These are phyloP conservation scores for Hysterium pulicare DNA, from an alignment of 2,329 filamentous ascomycete species.

Conservation along the genomic window DNA sequence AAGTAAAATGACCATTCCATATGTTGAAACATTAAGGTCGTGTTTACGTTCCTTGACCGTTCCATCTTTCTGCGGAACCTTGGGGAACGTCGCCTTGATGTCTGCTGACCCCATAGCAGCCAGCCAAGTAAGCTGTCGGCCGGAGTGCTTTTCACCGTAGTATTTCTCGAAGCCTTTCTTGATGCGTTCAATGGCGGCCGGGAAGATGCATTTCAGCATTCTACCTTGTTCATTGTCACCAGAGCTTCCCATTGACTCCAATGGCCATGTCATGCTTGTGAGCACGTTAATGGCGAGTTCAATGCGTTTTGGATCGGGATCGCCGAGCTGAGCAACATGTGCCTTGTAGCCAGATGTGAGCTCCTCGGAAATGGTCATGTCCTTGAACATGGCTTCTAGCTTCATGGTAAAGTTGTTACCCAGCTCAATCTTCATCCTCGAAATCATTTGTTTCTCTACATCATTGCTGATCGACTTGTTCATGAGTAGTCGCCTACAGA, in stretches of 20 bases:
- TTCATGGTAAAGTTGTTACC: conserved; percentile 92
- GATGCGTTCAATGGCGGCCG: conserved; percentile 67
- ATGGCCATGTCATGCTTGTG: conserved; percentile 92
- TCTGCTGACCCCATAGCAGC: conserved; percentile 78
- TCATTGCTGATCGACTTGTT: conserved; percentile 88
- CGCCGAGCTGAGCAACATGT: conserved; percentile 60
- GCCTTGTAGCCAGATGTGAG: conserved; percentile 73
- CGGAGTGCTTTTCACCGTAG: conserved; percentile 83
- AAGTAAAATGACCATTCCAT: conserved; percentile 83
- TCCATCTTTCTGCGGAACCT: conserved; percentile 67
- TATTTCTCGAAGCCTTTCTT: conserved; percentile 85
- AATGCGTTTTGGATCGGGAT: conserved; percentile 59
- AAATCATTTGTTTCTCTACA: conserved; percentile 92
- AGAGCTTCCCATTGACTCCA: conserved; percentile 71
- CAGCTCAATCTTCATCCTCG: conserved; percentile 93
- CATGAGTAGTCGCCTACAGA: conserved; percentile 81
- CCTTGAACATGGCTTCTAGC: conserved; percentile 96
- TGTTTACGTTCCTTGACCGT: conserved; percentile 68
- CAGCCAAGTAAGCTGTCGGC: conserved; percentile 83
- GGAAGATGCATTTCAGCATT: conserved; percentile 65
- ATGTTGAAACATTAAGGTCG: conserved; percentile 88
- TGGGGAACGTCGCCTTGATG: conserved; percentile 73
- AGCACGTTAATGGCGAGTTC: conserved; percentile 83
- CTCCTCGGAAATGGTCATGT: conserved; percentile 85
- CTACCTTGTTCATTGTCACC: conserved; percentile 48